Evolutionary conservation across 108 stramenopile species (phyloP).

Genomic region (Phaeodactylum tricornutum): DNA sequence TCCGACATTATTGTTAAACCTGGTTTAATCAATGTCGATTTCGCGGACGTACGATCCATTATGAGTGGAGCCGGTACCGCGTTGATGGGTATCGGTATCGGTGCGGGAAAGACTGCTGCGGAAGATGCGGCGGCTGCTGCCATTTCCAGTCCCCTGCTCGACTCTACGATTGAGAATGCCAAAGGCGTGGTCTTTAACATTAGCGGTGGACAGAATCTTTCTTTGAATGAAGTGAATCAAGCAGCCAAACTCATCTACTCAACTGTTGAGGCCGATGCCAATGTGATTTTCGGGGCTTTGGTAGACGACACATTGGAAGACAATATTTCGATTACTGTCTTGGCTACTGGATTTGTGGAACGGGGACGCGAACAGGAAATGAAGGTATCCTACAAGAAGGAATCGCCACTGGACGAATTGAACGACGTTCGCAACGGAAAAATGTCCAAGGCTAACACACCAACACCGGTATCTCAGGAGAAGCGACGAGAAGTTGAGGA

Average conservation of each 20-base stretch:
- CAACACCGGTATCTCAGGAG: background rate
- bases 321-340: slow-evolving; percentile 35
- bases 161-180: slow-evolving; percentile 48
- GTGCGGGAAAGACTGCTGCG: slow-evolving; percentile 52
- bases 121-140: slow-evolving; percentile 68
- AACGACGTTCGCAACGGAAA: slow-evolving; percentile 3
- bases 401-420: background rate
- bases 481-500: background rate
- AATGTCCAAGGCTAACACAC: background rate
- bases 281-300: slow-evolving; percentile 85
- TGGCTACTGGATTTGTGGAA: slow-evolving; percentile 43
- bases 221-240: slow-evolving; percentile 80
- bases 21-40: slow-evolving; percentile 75
- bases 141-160: slow-evolving; percentile 58
- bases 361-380: slow-evolving; percentile 16
- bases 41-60: slow-evolving; percentile 68
- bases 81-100: slow-evolving; percentile 71
- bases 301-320: slow-evolving; percentile 34
- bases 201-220: slow-evolving; percentile 73
- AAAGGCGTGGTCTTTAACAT: slow-evolving; percentile 51
- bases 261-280: slow-evolving; percentile 83
- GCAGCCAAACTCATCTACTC: slow-evolving; percentile 85
- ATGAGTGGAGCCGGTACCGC: slow-evolving; percentile 68
- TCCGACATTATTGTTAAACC: slow-evolving; percentile 77
- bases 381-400: background rate